A percentile compares a stretch with the other conserved stretches of the same genome.
Conservation (phyloP, 306 rosid genomes). For the Herpetospermum pedunculosum region DNA sequence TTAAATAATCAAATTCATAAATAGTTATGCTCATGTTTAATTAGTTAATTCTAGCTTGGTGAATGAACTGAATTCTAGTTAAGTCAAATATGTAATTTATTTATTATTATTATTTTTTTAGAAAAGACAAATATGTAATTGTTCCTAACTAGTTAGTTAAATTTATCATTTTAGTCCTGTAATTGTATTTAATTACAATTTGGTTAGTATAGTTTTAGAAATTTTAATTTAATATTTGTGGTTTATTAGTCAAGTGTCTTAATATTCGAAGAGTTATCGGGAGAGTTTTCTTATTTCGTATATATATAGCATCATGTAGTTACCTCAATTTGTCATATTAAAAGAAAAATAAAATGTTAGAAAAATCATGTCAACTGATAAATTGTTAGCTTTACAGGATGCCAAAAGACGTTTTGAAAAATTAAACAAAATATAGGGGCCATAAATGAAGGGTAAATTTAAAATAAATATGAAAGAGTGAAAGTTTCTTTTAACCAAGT, state of each 20-base stretch:
- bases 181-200: not conserved
- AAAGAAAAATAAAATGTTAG: not conserved
- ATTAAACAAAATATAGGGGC: not conserved
- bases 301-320: too few relatives aligned
- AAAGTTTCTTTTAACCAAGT: too few relatives aligned
- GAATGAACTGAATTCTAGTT: too few relatives aligned
- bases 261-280: too few relatives aligned
- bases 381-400: not conserved
- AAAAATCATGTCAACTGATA: too few relatives aligned
- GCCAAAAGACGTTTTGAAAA: not conserved
- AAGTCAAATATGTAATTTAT: too few relatives aligned
- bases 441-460: too few relatives aligned
- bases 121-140: not conserved
- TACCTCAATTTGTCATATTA: not conserved
- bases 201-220: not conserved
- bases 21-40: not conserved
- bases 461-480: too few relatives aligned
- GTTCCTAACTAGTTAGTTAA: not conserved
- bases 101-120: too few relatives aligned
- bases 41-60: too few relatives aligned
- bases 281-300: too few relatives aligned
- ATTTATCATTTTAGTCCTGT: not conserved
- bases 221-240: not conserved
- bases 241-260: not conserved
- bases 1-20: not conserved